phyloP scores from a whole-genome alignment of 1,139 yeast species.

The Hansenula sp. region DNA sequence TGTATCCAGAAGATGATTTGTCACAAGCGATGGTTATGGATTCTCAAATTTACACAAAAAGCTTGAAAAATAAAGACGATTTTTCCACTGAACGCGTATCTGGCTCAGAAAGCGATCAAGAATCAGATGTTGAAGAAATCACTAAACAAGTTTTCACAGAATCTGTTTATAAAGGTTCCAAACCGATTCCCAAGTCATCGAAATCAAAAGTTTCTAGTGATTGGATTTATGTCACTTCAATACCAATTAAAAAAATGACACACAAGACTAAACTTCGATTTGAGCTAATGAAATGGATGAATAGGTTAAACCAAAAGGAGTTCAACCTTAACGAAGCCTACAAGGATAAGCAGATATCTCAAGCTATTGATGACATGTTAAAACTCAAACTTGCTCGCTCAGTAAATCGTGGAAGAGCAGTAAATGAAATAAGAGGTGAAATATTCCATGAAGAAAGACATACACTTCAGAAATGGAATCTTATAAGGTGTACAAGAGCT shows the following conservation, averaged over 20 bases:
- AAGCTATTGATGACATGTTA: conserved; percentile 25
- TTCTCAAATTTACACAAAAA: neutral
- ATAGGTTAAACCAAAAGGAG: conserved; percentile 19
- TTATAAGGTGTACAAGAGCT: conserved; percentile 13
- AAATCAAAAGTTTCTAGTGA: neutral
- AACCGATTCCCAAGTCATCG: neutral
- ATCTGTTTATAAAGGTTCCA: neutral
- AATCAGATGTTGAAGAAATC: conserved; percentile 11
- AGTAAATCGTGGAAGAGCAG: conserved; percentile 8
- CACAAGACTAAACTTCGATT: conserved; percentile 17
- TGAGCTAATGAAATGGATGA: conserved; percentile 31
- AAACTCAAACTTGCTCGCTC: conserved; percentile 17
- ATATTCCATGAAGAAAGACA: conserved; percentile 34
- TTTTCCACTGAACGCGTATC: neutral
- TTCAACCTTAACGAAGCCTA: conserved; percentile 29
- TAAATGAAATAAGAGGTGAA: conserved; percentile 12
- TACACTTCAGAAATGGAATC: conserved; percentile 17
- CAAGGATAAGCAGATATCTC: conserved; percentile 23
- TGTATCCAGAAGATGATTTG: neutral
- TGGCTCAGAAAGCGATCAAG: neutral
- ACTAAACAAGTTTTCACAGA: conserved; percentile 8
- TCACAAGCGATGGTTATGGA: neutral
- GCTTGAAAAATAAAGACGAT: conserved; percentile 4
- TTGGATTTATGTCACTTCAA: conserved; percentile 3
- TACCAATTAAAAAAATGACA: neutral